These are phyloP conservation scores for Aspergillus unguis DNA, from an alignment of 2,329 filamentous ascomycete genomes.

Conservation along the genomic window DNA sequence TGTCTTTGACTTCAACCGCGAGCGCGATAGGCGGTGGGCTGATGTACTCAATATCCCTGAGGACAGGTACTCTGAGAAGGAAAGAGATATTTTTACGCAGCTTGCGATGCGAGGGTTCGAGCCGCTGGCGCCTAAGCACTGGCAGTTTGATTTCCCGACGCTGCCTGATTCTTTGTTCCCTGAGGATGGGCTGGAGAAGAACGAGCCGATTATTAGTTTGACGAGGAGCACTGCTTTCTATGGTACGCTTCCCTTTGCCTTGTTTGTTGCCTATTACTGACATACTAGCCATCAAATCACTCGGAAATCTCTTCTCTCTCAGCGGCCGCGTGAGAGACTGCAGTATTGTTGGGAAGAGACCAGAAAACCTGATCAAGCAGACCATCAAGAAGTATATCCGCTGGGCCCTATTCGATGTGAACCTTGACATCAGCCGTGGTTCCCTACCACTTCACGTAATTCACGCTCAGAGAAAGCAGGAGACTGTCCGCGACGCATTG, in stretches of 20 bases:
- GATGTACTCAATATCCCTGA: constrained; percentile 39
- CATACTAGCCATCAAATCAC: constrained; percentile 47
- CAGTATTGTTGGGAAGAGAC: constrained; percentile 35
- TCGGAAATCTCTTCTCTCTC: constrained; percentile 49
- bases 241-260: constrained; percentile 30
- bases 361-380: constrained; percentile 38
- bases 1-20: constrained; percentile 27
- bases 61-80: constrained; percentile 50
- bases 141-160: constrained; percentile 53
- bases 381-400: constrained; percentile 48
- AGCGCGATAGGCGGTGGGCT: constrained; percentile 35
- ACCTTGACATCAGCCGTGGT: constrained; percentile 34
- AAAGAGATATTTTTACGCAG: constrained; percentile 52
- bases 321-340: constrained; percentile 53
- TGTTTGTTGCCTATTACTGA: background rate
- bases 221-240: constrained; percentile 44
- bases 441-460: constrained; percentile 47
- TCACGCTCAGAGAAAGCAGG: constrained; percentile 39
- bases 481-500: constrained; percentile 42
- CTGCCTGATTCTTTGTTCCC: constrained; percentile 54
- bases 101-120: constrained; percentile 56
- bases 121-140: constrained; percentile 51
- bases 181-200: constrained; percentile 27
- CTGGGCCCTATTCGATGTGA: constrained; percentile 53
- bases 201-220: constrained; percentile 47